These are phyloP conservation scores for Aspergillus bertholletiae DNA, from an alignment of 495 filamentous ascomycete species.

Conservation along the genomic window DNA sequence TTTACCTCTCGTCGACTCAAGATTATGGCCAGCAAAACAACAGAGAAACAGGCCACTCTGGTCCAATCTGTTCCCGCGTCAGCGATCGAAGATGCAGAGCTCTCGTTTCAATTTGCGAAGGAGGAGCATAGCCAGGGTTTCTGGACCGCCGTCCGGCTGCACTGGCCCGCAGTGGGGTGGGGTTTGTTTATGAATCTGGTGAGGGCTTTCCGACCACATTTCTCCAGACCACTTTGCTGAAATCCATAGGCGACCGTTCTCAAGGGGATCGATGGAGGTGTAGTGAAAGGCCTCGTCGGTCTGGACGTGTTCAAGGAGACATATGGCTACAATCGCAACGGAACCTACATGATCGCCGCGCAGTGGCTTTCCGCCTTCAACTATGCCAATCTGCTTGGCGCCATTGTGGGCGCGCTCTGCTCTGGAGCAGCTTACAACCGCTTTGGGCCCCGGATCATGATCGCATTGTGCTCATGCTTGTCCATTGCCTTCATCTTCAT, in stretches of 20 bases:
- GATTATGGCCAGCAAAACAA: neutral
- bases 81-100: conserved; percentile 15
- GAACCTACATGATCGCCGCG: conserved; percentile 23
- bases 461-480: conserved; percentile 26
- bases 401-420: conserved; percentile 55
- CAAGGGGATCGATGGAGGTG: conserved; percentile 30
- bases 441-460: conserved; percentile 26
- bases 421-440: conserved; percentile 27
- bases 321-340: conserved; percentile 26
- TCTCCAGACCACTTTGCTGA: neutral
- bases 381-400: conserved; percentile 69
- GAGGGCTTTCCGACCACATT: neutral
- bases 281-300: conserved; percentile 29
- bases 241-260: conserved; percentile 22
- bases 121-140: conserved; percentile 25
- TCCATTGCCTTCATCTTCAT: conserved; percentile 35
- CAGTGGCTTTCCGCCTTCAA: conserved; percentile 50
- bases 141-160: conserved; percentile 23
- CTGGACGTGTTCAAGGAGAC: conserved; percentile 28
- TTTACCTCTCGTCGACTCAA: neutral
- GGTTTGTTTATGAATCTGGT: conserved; percentile 30
- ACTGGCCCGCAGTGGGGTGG: conserved; percentile 31
- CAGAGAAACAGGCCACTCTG: conserved; percentile 8
- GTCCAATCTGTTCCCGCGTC: conserved; percentile 10
- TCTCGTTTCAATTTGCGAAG: conserved; percentile 23